Evolutionary conservation across 1,284 basidiomycete genomes (phyloP).

Genomic region (Anthracocystis panici-leucophaei): DNA sequence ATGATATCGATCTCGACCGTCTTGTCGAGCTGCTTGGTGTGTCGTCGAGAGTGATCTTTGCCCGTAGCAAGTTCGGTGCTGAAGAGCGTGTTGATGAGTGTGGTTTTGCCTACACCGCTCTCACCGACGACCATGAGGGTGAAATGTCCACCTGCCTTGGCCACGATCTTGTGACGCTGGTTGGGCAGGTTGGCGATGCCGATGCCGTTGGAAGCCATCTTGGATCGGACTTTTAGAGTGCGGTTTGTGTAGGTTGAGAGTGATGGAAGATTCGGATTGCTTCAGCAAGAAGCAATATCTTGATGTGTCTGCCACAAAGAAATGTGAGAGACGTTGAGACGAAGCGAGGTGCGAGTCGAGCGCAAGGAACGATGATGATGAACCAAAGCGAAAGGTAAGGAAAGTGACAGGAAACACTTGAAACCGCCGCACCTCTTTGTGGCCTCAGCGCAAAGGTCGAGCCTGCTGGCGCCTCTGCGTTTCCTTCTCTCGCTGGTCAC

Average conservation of each 20-base stretch:
- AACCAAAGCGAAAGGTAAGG: neutral
- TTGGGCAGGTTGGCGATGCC: constrained; percentile 92
- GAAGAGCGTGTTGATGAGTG: constrained; percentile 96
- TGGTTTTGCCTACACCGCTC: constrained; percentile 71
- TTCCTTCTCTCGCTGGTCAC: no score
- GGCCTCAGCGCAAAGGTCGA: neutral
- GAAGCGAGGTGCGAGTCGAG: neutral
- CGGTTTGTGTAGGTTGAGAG: neutral
- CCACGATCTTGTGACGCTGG: constrained; percentile 79
- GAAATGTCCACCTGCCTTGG: constrained; percentile 95
- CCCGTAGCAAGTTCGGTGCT: constrained; percentile 92
- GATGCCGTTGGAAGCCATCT: constrained; percentile 57
- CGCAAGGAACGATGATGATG: constrained; percentile 5
- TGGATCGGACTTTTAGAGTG: neutral
- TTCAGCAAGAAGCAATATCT: neutral
- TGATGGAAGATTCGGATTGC: neutral
- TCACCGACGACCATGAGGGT: constrained; percentile 98
- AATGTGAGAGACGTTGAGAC: neutral
- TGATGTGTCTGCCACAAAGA: neutral
- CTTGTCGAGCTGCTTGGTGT: constrained; percentile 98
- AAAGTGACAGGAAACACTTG: neutral
- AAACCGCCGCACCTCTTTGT: neutral
- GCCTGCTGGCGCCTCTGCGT: constrained; percentile 1
- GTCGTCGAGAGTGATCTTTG: constrained; percentile 91
- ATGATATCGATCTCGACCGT: constrained; percentile 81